These are phyloP conservation scores for Zopfochytrium polystomum DNA, from an alignment of 371 early-diverging fungal genomes.

Conservation along the genomic window DNA sequence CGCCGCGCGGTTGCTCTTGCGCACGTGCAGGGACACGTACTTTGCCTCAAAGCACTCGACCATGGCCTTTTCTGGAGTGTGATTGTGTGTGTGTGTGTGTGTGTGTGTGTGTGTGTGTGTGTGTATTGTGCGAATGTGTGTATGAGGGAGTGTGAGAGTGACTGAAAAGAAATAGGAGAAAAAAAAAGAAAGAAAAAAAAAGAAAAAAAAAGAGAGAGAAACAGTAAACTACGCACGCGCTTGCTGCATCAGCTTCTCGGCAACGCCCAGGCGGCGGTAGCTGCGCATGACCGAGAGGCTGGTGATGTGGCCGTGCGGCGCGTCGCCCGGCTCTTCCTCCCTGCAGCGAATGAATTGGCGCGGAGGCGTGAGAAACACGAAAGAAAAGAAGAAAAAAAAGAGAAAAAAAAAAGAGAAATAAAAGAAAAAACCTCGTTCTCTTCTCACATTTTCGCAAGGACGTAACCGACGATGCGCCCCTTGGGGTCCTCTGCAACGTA, in stretches of 20 bases:
- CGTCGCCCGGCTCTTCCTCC: constrained; percentile 78
- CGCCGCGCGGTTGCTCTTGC: constrained; percentile 92
- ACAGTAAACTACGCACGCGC: constrained; percentile 60
- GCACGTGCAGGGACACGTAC: constrained; percentile 89
- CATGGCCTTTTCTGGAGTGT: constrained; percentile 76
- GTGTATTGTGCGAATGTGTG: too few species aligned
- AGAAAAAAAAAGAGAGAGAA: neutral
- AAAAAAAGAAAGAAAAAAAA: neutral
- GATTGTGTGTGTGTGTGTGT: too few species aligned
- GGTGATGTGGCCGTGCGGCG: constrained; percentile 94
- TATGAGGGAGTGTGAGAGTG: too few species aligned
- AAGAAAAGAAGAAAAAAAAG: neutral
- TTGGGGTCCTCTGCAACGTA: constrained; percentile 91
- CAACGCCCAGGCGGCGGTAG: constrained; percentile 92
- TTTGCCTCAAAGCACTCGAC: constrained; percentile 80
- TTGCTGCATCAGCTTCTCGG: constrained; percentile 92
- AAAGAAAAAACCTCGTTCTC: neutral
- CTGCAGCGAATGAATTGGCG: constrained; percentile 43
- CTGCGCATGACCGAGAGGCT: constrained; percentile 92
- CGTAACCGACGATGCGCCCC: constrained; percentile 93
- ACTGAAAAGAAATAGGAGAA: too few species aligned
- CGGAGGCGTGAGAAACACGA: neutral
- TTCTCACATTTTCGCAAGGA: constrained; percentile 90
- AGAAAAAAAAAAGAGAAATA: neutral
- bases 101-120: too few species aligned